phyloP scores from a whole-genome alignment of 352 stramenopile genomes.

The Phytophthora fragariae region DNA sequence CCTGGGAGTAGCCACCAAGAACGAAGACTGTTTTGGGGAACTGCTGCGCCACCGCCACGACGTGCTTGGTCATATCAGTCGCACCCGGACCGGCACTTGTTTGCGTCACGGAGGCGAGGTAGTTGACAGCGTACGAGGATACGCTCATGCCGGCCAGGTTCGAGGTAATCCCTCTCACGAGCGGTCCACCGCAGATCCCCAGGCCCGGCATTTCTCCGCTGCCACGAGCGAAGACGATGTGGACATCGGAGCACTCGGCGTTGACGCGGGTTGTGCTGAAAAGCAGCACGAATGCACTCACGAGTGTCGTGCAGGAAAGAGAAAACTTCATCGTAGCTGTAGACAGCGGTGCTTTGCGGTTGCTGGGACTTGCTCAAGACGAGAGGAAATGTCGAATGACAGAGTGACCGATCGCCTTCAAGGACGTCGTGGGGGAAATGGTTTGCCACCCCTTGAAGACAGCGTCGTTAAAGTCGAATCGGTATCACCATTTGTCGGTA shows the following conservation, averaged over 20 bases:
- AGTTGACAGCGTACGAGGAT: slow-evolving; percentile 38
- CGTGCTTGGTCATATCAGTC: slow-evolving; percentile 42
- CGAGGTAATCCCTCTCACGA: slow-evolving; percentile 25
- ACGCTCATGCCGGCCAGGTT: slow-evolving; percentile 30
- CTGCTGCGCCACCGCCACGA: slow-evolving; percentile 21
- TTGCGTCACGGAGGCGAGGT: slow-evolving; percentile 25
- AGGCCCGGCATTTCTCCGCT: slow-evolving; percentile 33
- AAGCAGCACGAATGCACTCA: background rate
- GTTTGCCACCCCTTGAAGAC: no score
- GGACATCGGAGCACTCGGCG: slow-evolving; percentile 23
- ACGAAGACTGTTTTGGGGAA: slow-evolving; percentile 38
- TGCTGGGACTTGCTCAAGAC: slow-evolving; percentile 1
- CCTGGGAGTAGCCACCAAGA: slow-evolving; percentile 42
- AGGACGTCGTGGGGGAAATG: no score
- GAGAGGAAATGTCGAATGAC: slow-evolving; percentile 9
- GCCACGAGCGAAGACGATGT: slow-evolving; percentile 29
- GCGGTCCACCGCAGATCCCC: slow-evolving; percentile 30
- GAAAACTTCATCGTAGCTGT: slow-evolving; percentile 13
- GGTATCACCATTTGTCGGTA: no score
- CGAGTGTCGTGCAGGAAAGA: background rate
- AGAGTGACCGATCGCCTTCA: no score
- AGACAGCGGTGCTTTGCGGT: background rate
- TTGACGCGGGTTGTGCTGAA: slow-evolving; percentile 1
- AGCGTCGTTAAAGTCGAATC: no score
- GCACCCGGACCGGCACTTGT: slow-evolving; percentile 35